Evolutionary conservation across 306 rosid species (phyloP).

Genomic region (Gleditsia sinensis): DNA sequence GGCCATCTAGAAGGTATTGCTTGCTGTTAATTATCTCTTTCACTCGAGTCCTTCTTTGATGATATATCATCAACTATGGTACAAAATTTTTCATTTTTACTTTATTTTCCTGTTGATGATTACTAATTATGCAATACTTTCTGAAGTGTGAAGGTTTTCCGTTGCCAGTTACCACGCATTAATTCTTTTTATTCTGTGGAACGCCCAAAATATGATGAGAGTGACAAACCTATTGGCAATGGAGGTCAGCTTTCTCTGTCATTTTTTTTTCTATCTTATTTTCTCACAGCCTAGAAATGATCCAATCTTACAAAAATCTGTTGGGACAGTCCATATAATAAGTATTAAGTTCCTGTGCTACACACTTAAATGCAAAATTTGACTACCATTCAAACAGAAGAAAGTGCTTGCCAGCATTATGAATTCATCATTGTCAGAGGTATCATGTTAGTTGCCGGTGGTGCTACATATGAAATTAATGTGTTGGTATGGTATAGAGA

Average conservation of each 20-base stretch:
- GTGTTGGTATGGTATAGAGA: background rate
- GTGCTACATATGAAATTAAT: background rate
- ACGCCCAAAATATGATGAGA: constrained; percentile 52
- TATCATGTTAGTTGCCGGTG: background rate
- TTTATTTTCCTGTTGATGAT: constrained; percentile 1
- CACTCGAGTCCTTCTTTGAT: background rate
- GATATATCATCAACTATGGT: background rate
- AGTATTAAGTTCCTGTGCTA: background rate
- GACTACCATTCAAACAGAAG: background rate
- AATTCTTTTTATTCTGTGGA: constrained; percentile 81
- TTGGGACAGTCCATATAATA: constrained; percentile 1
- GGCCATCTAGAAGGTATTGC: constrained; percentile 62
- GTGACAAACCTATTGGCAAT: constrained; percentile 45
- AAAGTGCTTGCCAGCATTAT: background rate
- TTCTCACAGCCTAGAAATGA: background rate
- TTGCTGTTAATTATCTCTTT: constrained; percentile 5
- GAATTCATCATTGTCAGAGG: background rate
- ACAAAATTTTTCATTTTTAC: background rate
- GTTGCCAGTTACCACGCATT: constrained; percentile 61
- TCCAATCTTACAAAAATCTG: background rate
- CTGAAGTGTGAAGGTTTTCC: constrained; percentile 86
- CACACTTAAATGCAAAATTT: background rate
- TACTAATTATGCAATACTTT: constrained; percentile 40
- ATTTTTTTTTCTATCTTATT: background rate
- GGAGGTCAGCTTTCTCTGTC: constrained; percentile 57